Evolutionary conservation across 257 asterid species (phyloP), one percentile per base, ranked within the genome.

Genomic region (Solanum medicagineum): DNA sequence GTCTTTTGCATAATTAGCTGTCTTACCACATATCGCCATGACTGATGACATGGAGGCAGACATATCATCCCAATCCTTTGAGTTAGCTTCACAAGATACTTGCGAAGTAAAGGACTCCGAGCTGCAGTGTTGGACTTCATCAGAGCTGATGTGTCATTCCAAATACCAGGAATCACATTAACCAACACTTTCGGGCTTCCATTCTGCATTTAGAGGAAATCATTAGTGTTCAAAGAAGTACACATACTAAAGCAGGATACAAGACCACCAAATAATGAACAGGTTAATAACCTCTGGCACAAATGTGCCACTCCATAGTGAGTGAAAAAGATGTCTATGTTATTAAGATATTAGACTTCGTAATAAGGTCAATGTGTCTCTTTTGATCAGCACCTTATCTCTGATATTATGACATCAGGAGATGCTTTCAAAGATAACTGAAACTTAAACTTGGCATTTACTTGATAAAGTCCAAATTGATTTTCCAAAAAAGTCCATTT

Each of bases 21-120:
- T 84, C 98, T 90, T 79, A 96, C 99, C 98, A 93, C 94, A 86
- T 97, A 97, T 88, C 84, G 96, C 99, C 99, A 96, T 70, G 97
- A 62, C 74, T 94, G 93, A 56, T 97, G 66, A 86, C 94, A 93
- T 83, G 90, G 95, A 86, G 99, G 99, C 85, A 97, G 89, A 91
- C 95, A 91, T 77, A 90, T 91, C 84, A 94, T 93, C 83, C 95
- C 98, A 88, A 97, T 91, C 87, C 99, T 93, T 87, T 95, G 98
- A 54, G 94, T 87, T 86, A 95, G 93, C 89, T 97, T 97, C 89
- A 95, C 90, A 81, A 97, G 91, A 90, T 93, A 93, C 92, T 97
- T 97, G 80, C 97, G 98, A 83, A 97, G 98, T 89, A 97, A 92
- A 84, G 98, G 93, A 88, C 99, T 97, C 62, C 95, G 93, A 84